Conservation (phyloP, 164 flowering plant genomes). For the Stephania cephalantha region DNA sequence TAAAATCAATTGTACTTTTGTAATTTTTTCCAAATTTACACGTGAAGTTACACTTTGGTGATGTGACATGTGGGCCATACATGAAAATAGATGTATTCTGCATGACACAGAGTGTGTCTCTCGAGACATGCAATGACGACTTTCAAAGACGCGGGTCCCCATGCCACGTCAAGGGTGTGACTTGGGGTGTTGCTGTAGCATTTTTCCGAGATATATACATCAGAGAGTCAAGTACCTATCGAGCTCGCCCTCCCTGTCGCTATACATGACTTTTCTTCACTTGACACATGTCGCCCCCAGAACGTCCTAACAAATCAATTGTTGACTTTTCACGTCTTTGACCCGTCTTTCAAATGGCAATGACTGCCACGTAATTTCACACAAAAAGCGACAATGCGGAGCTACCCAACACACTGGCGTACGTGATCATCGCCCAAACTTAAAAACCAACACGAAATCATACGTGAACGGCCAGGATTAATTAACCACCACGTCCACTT, state of each 20-base stretch:
- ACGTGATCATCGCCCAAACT: neutral
- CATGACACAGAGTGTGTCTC: too few relatives aligned
- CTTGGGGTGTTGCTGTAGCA: too few relatives aligned
- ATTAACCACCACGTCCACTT: neutral
- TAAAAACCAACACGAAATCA: neutral
- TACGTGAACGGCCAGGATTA: neutral
- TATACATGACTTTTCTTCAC: too few relatives aligned
- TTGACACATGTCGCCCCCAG: neutral
- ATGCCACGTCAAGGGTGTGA: too few relatives aligned
- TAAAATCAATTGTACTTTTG: too few relatives aligned
- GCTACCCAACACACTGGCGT: constrained; percentile 1
- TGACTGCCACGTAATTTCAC: neutral
- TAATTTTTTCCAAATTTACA: too few relatives aligned
- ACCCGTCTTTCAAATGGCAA: neutral
- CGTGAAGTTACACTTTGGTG: too few relatives aligned
- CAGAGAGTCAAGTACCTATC: neutral
- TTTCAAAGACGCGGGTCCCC: too few relatives aligned
- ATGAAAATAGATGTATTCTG: too few relatives aligned
- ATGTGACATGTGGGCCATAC: too few relatives aligned
- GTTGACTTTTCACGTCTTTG: neutral
- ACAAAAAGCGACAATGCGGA: neutral
- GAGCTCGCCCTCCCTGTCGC: neutral
- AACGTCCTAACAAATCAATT: neutral
- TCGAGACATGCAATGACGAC: too few relatives aligned
- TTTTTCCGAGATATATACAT: neutral